These are phyloP conservation scores for Yarrowia bubula DNA, from an alignment of 805 yeast genomes.

Conservation along the genomic window DNA sequence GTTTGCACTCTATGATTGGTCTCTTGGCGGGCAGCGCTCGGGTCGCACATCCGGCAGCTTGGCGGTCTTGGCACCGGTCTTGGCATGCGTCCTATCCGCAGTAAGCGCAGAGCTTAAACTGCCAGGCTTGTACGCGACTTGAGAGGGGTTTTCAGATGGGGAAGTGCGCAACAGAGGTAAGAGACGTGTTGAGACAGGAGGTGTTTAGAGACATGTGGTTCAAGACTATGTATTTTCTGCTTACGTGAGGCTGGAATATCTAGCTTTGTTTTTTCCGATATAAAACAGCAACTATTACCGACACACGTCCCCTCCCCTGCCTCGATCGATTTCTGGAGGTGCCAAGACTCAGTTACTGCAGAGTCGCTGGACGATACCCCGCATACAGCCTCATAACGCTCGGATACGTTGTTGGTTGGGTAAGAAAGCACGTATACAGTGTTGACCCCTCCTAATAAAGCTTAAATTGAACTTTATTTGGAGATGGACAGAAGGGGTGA, in stretches of 20 bases:
- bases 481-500: background rate
- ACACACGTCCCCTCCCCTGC: too few relatives aligned
- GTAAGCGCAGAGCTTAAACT: background rate
- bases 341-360: background rate
- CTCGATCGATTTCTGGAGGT: background rate
- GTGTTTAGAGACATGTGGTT: too few relatives aligned
- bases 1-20: background rate
- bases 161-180: too few relatives aligned
- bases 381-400: slow-evolving; percentile 22
- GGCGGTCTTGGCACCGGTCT: slow-evolving; percentile 20
- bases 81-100: slow-evolving; percentile 20
- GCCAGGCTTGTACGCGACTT: background rate
- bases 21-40: slow-evolving; percentile 20
- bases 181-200: too few relatives aligned
- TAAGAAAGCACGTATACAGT: slow-evolving; percentile 6
- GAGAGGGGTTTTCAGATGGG: too few relatives aligned
- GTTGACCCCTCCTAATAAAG: too few relatives aligned
- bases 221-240: too few relatives aligned
- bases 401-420: slow-evolving; percentile 1
- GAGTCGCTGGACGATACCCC: background rate
- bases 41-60: slow-evolving; percentile 7
- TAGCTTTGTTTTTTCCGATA: too few relatives aligned
- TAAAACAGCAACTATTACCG: background rate
- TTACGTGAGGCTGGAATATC: too few relatives aligned
- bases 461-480: background rate